Conservation (phyloP, 2,329 filamentous ascomycete genomes). For the Pseudogymnoascus sp. region DNA sequence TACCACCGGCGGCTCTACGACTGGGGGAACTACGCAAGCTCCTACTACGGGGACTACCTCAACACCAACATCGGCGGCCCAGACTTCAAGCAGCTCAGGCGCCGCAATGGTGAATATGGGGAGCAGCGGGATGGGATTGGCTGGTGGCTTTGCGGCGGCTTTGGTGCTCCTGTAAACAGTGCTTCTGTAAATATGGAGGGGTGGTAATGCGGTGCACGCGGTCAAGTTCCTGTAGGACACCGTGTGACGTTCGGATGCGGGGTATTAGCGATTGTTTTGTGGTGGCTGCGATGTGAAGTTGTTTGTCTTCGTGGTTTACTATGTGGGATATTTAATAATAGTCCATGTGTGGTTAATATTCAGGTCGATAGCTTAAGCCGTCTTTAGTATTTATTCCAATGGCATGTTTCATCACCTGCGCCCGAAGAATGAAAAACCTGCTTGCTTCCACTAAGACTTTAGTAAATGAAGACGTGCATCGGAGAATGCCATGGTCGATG, state of each 20-base stretch:
- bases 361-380: background rate
- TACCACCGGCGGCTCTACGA: background rate
- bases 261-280: background rate
- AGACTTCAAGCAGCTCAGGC: background rate
- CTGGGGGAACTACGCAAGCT: background rate
- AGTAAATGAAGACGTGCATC: background rate
- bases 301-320: background rate
- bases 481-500: background rate
- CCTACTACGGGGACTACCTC: background rate
- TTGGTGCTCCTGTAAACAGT: constrained; percentile 4
- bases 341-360: background rate
- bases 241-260: background rate
- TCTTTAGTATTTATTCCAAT: background rate
- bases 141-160: background rate
- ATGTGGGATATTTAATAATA: background rate
- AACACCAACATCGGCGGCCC: background rate
- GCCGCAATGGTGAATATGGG: background rate
- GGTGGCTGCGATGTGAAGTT: background rate
- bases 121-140: background rate
- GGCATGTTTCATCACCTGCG: background rate
- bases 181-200: background rate
- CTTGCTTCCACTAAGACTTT: background rate
- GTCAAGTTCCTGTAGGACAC: background rate
- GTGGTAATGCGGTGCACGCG: background rate
- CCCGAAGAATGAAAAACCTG: background rate